Evolutionary conservation across 352 stramenopile genomes (phyloP), one percentile per base, ranked within the genome.

Genomic region (Globisporangium splendens): DNA sequence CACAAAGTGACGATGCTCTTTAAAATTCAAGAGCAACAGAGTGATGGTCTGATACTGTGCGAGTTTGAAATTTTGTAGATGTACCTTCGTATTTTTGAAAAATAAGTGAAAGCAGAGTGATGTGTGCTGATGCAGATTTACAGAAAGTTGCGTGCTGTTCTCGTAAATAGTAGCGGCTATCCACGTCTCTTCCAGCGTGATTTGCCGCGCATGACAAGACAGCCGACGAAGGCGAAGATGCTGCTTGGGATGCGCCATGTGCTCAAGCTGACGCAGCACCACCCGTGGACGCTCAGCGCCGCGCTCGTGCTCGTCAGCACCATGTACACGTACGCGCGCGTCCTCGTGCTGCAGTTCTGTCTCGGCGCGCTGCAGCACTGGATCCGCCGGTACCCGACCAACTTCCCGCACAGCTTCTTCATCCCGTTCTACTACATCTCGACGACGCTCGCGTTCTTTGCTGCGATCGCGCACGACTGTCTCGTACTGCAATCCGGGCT

Each of bases 261-360:
- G 55, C 68, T 87, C 70, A 86, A 88, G 58, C 50, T 78, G 22
- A 65, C 88, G 21, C 69, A 85, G 47, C 75, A 89, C 59, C 80
- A 89, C 43, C 81, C 83, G 22, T 62, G 65, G 28, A 77, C 85
- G 54, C 63, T 91, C 33, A 73, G 63, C 46, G 54, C 65, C 13
- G 65, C 59, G 39, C 67, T 93, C 38, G 54, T 88, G n/a, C 44
- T 78, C 17, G 64, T 88, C 22, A 77, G 74, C 54, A 55, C 70
- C 44, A 75, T 88, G 64, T 91, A 89, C 66, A 79, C 68, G 28
- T 93, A 86, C 58, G 77, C 81, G 46, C 74, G 77, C 48, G 72
- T 93, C n/a, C 61, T 91, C 56, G 63, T 70, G 50, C 51, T 86
- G n/a, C 78, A 91, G 44, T 73, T 77, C 54, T 21, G 57, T 8